Base-by-base conservation (phyloP, 768 basidiomycete genomes). In the Psilocybe sp. region DNA sequence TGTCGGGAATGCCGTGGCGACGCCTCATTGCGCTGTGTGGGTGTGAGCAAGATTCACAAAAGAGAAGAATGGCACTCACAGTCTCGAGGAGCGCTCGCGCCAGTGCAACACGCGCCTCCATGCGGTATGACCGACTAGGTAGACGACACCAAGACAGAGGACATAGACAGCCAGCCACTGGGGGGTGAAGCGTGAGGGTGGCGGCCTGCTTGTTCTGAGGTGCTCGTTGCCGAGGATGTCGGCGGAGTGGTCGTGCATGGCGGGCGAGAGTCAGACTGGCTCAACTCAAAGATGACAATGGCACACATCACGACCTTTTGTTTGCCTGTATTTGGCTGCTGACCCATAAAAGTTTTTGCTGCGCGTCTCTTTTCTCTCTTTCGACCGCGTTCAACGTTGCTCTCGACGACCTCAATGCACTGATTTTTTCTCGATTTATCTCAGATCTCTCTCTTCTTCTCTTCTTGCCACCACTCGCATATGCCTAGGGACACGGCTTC, bases 1-100 rank as follows among this genome's bases (percentile, higher is more conserved):
- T 76, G 72, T 92, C 90, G 14, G 90, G 91, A 52, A 92, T 92
- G 40, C 90, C 91, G 61, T 90, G 81, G 68, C 79, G 75, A 56
- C 90, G 74, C 52, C 90, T 81, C 75, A 83, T 82, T 54, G 82
- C 75, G 59, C 87, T 90, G 16, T 20, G 38, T 36, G 13, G 23
- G 7, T 7, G 35, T 12, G 28, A 41, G 37, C 32, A n/a, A 16
- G 35, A 16, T 31, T 15, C 3, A 12, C 7, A 9, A 15, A 32
- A 37, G 31, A 34, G 16, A 55, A 34, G 52, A 50, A 47, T 38
- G 47, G 8, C 44, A 69, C 82, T 49, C 58, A 88, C 88, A 87
- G 69, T 66, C 79, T 82, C 63, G 85, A 82, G 32, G 75, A 71
- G 58, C 76, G 71, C 62, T 91, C 88, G 50, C 76, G 74, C 79